A percentile compares a stretch with the other conserved stretches of the same genome.
Conservation (phyloP, 495 filamentous ascomycete genomes). For the Penicillium pancosmium region DNA sequence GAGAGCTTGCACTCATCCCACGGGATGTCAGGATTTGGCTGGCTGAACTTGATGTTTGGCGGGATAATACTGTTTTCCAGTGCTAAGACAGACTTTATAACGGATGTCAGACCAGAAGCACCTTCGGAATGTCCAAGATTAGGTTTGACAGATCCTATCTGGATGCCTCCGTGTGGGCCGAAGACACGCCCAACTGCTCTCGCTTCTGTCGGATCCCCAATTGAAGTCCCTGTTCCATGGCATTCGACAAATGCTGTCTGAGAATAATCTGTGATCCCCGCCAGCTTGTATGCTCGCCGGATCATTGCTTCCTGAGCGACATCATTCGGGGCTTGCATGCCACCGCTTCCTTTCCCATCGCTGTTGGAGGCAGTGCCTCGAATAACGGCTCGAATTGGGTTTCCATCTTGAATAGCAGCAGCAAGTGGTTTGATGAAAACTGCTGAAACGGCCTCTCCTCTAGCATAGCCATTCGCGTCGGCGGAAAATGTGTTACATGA, state of each 20-base stretch:
- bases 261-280: neutral
- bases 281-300: neutral
- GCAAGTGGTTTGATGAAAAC: conserved; percentile 37
- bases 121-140: conserved; percentile 58
- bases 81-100: conserved; percentile 59
- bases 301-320: neutral
- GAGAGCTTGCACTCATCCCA: conserved; percentile 27
- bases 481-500: conserved; percentile 62
- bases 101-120: conserved; percentile 54
- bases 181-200: conserved; percentile 48
- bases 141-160: conserved; percentile 45
- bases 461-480: conserved; percentile 62
- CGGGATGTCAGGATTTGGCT: conserved; percentile 35
- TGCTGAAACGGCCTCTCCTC: conserved; percentile 55
- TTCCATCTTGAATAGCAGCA: conserved; percentile 22
- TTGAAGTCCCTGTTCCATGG: neutral
- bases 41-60: conserved; percentile 45
- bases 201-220: conserved; percentile 43
- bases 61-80: conserved; percentile 52
- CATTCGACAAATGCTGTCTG: conserved; percentile 3
- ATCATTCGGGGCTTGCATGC: conserved; percentile 24
- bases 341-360: conserved; percentile 34
- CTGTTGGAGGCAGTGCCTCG: conserved; percentile 32
- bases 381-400: conserved; percentile 46
- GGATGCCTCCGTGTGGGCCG: conserved; percentile 18